These are phyloP conservation scores for Gaertneriomyces semiglobifer DNA, from an alignment of 192 early-diverging fungal species.

Conservation along the genomic window DNA sequence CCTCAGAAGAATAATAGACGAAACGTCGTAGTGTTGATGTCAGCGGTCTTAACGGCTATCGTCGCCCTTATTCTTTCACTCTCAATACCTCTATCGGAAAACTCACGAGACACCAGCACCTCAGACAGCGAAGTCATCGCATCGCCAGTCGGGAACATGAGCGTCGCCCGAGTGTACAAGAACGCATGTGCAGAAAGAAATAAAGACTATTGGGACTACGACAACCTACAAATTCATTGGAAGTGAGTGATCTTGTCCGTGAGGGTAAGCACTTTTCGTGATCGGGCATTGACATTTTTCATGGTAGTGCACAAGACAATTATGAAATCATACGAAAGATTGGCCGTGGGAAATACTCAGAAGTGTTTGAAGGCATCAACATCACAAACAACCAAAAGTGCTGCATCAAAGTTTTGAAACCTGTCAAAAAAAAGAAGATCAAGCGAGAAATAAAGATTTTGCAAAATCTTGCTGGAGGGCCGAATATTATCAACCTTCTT, in stretches of 20 bases:
- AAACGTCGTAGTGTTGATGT: too few species aligned
- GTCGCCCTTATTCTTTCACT: too few species aligned
- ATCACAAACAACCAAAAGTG: constrained; percentile 80
- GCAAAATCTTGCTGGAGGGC: constrained; percentile 92
- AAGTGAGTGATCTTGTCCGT: constrained; percentile 58
- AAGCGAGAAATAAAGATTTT: constrained; percentile 99
- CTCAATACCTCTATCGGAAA: too few species aligned
- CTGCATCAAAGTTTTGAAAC: constrained; percentile 99
- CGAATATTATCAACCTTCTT: constrained; percentile 86
- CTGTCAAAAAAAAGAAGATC: constrained; percentile 99
- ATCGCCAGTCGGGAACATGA: not conserved
- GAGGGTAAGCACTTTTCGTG: not conserved
- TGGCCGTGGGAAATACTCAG: constrained; percentile 98
- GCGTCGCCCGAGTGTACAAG: constrained; percentile 81
- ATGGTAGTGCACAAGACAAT: constrained; percentile 76
- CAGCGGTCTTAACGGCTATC: too few species aligned
- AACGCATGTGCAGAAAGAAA: constrained; percentile 81
- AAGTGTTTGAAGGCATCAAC: constrained; percentile 99
- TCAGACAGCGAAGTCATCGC: too few species aligned
- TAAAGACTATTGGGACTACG: constrained; percentile 94
- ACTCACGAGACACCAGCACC: too few species aligned
- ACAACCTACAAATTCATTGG: constrained; percentile 89
- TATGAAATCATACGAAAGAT: constrained; percentile 98
- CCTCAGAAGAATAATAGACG: too few species aligned
- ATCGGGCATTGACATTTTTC: constrained; percentile 2